These are phyloP conservation scores for Scutellaria barbata DNA, from an alignment of 257 asterid genomes.

Conservation along the genomic window DNA sequence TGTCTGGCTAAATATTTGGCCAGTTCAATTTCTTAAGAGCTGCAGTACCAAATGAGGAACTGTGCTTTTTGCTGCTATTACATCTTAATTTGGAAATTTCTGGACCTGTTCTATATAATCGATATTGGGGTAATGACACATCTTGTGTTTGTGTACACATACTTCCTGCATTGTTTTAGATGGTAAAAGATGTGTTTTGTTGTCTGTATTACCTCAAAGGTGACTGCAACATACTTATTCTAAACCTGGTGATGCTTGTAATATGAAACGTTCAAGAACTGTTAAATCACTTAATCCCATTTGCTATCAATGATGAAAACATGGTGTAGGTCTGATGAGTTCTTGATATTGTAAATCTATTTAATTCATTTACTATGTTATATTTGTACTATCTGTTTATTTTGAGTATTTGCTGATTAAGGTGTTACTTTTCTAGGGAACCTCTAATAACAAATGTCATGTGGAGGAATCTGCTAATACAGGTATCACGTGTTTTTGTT, in stretches of 20 bases:
- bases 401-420: slow-evolving; percentile 24
- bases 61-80: neutral
- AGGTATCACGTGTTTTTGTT: slow-evolving; percentile 50
- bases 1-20: slow-evolving; percentile 7
- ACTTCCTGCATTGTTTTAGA: neutral
- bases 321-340: slow-evolving; percentile 1
- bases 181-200: slow-evolving; percentile 10
- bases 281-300: slow-evolving; percentile 14
- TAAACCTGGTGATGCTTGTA: slow-evolving; percentile 15
- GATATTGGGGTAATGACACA: neutral
- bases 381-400: slow-evolving; percentile 25
- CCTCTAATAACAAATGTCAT: slow-evolving; percentile 93
- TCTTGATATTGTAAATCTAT: slow-evolving; percentile 5
- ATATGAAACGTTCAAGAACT: slow-evolving; percentile 1
- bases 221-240: neutral
- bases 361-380: neutral
- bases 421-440: slow-evolving; percentile 61
- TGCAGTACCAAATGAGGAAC: neutral
- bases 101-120: neutral
- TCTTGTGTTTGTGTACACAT: neutral
- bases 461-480: slow-evolving; percentile 95
- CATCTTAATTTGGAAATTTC: slow-evolving; percentile 2
- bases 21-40: neutral
- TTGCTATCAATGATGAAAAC: neutral
- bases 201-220: neutral